Conservation (phyloP, 345 rosid species). For the Kernera saxatilis region DNA sequence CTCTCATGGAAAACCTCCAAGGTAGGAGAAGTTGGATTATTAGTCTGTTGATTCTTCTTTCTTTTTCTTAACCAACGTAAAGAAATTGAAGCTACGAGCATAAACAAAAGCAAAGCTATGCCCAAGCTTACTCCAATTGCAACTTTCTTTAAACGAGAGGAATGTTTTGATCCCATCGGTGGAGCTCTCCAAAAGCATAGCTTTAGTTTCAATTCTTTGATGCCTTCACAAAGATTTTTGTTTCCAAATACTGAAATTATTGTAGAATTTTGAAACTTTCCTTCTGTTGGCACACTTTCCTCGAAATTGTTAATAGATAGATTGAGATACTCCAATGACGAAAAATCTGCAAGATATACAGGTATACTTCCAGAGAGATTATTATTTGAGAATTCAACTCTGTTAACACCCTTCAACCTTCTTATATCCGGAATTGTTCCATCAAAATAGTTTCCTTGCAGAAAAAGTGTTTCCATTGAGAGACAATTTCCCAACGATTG, state of each 20-base stretch:
- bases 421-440: not conserved
- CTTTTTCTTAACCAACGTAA: not conserved
- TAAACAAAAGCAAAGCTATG: not conserved
- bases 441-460: not conserved
- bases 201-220: not conserved
- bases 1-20: not conserved
- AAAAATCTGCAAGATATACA: not conserved
- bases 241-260: constrained; percentile 5
- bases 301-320: constrained; percentile 16
- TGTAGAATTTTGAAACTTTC: constrained; percentile 14
- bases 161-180: not conserved
- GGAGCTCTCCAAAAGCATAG: not conserved
- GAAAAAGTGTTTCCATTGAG: not conserved
- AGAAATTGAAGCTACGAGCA: not conserved
- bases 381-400: not conserved
- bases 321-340: not conserved
- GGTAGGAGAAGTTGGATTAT: not conserved
- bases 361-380: constrained; percentile 11
- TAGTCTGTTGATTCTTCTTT: not conserved
- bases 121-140: not conserved
- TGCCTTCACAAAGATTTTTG: constrained; percentile 21
- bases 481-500: not conserved
- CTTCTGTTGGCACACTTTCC: constrained; percentile 13
- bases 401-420: not conserved
- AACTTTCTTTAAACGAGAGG: not conserved